Percentiles rank a stretch among this genome's conserved stretches.
Evolutionary conservation across 1,139 yeast species (phyloP).

Genomic region (Nakaseomyces bracarensis): DNA sequence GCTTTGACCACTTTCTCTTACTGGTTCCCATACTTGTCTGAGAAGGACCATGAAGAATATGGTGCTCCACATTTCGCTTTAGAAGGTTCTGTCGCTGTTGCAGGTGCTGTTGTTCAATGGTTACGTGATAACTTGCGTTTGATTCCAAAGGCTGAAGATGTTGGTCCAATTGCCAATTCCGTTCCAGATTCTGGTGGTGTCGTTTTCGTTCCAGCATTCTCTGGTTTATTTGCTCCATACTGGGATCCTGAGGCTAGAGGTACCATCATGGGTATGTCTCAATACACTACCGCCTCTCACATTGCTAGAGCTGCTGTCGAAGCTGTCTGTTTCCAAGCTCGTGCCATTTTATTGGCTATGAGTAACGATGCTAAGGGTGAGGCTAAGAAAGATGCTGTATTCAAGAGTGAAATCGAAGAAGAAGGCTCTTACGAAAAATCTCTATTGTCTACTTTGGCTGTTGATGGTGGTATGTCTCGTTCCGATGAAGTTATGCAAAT

Average conservation of each 20-base stretch:
- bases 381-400: slow-evolving; percentile 31
- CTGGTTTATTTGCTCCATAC: slow-evolving; percentile 91
- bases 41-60: slow-evolving; percentile 39
- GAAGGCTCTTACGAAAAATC: slow-evolving; percentile 34
- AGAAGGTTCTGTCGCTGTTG: slow-evolving; percentile 94
- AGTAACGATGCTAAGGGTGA: slow-evolving; percentile 62
- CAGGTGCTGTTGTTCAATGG: slow-evolving; percentile 94
- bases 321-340: slow-evolving; percentile 90
- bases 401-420: slow-evolving; percentile 34
- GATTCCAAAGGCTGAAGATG: slow-evolving; percentile 73
- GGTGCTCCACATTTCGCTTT: slow-evolving; percentile 72
- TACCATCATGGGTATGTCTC: slow-evolving; percentile 86
- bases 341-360: slow-evolving; percentile 89
- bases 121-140: slow-evolving; percentile 81
- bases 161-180: slow-evolving; percentile 81
- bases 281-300: slow-evolving; percentile 78
- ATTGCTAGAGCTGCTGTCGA: slow-evolving; percentile 91
- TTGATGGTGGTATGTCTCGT: slow-evolving; percentile 94
- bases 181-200: slow-evolving; percentile 85
- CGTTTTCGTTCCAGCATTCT: slow-evolving; percentile 89
- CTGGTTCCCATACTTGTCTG: slow-evolving; percentile 65
- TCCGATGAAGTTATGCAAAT: slow-evolving; percentile 90
- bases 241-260: slow-evolving; percentile 95
- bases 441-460: slow-evolving; percentile 55
- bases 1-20: slow-evolving; percentile 83